Percentiles rank a stretch among this genome's conserved stretches.
phyloP scores from a whole-genome alignment of 768 basidiomycete species.

The Megacollybia marginata region DNA sequence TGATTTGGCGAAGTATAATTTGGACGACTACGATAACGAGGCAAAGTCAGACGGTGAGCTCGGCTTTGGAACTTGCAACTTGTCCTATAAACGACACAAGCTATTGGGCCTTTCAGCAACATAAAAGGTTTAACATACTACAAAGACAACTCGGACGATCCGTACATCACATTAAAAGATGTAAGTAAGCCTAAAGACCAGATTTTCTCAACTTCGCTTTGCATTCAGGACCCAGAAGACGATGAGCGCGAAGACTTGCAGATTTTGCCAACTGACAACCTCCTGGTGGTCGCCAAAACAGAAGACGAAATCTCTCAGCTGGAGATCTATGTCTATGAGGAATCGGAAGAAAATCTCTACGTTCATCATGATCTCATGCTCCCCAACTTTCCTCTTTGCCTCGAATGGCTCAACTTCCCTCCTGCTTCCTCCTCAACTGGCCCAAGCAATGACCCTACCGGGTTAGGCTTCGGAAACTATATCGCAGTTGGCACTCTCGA shows the following conservation, averaged over 20 bases:
- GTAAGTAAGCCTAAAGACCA: conserved; percentile 32
- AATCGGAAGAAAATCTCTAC: conserved; percentile 84
- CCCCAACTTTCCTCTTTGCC: conserved; percentile 94
- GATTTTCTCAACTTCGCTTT: conserved; percentile 7
- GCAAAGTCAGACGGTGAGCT: background rate
- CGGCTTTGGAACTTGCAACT: background rate
- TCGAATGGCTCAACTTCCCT: conserved; percentile 98
- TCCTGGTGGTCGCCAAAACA: conserved; percentile 89
- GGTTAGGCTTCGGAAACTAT: conserved; percentile 66
- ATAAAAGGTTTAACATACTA: conserved; percentile 94
- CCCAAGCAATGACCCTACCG: conserved; percentile 19
- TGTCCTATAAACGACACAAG: conserved; percentile 25
- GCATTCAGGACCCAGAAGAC: conserved; percentile 57
- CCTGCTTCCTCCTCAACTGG: conserved; percentile 48
- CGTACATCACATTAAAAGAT: conserved; percentile 94
- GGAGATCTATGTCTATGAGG: conserved; percentile 95
- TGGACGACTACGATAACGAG: conserved; percentile 20
- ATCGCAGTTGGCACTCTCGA: conserved; percentile 96
- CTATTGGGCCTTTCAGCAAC: conserved; percentile 80
- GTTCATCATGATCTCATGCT: conserved; percentile 98
- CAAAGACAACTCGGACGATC: conserved; percentile 87
- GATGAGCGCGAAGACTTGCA: conserved; percentile 88
- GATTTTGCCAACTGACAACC: conserved; percentile 83
- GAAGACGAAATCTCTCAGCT: conserved; percentile 95
- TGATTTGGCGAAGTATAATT: conserved; percentile 33